A percentile compares a stretch with the other conserved stretches of the same genome.
Conservation (phyloP, 345 rosid genomes). For the Brassica rapa region DNA sequence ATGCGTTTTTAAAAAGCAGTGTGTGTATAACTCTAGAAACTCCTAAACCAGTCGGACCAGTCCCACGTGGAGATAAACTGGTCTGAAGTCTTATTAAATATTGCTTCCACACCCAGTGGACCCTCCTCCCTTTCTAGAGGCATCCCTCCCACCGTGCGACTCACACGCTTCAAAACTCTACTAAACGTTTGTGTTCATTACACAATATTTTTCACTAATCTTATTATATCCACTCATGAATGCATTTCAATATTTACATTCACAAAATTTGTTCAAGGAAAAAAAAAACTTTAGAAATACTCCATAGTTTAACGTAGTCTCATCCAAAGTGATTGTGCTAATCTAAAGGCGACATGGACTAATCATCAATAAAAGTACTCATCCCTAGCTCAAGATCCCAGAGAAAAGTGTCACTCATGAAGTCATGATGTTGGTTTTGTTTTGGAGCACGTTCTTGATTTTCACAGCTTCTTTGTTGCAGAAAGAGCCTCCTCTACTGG, state of each 20-base stretch:
- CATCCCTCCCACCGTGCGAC: slow-evolving; percentile 20
- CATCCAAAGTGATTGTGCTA: neutral
- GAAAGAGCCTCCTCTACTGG: slow-evolving; percentile 20
- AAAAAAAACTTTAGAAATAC: neutral
- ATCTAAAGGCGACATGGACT: neutral
- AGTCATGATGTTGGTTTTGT: neutral
- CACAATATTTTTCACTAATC: neutral
- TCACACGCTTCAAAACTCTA: slow-evolving; percentile 13
- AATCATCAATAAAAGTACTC: neutral
- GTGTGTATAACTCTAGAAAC: slow-evolving; percentile 1
- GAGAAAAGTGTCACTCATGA: neutral
- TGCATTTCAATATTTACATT: neutral
- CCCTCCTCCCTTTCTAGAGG: slow-evolving; percentile 14
- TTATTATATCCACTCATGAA: neutral
- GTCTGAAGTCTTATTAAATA: neutral
- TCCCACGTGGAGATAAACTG: neutral
- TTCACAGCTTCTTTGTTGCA: slow-evolving; percentile 31
- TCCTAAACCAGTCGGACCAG: neutral
- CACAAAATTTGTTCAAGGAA: neutral
- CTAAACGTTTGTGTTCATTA: neutral
- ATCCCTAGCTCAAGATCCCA: neutral
- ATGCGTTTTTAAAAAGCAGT: neutral
- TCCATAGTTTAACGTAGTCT: neutral
- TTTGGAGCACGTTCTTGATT: neutral
- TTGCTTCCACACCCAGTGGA: neutral